Conservation (phyloP, 1,284 basidiomycete genomes). For the Ceratobasidium sp. region DNA sequence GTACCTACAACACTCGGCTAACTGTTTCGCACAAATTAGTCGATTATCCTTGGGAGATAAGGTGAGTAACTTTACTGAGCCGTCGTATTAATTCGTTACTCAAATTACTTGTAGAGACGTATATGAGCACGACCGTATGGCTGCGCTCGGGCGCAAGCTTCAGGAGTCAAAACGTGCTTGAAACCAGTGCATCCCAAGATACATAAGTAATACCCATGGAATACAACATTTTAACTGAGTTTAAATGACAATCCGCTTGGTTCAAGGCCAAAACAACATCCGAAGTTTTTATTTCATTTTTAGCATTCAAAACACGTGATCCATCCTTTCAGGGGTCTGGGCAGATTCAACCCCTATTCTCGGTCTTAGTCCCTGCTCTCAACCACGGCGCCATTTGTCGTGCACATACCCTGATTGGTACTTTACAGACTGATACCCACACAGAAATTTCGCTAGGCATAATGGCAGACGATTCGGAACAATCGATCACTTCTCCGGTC, state of each 20-base stretch:
- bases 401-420: constrained; percentile 16
- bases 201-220: constrained; percentile 7
- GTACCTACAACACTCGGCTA: constrained; percentile 41
- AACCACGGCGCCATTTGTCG: constrained; percentile 5
- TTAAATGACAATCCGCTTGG: too few relatives aligned
- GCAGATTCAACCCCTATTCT: constrained; percentile 4
- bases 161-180: constrained; percentile 49
- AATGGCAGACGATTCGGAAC: constrained; percentile 28
- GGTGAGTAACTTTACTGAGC: constrained; percentile 55
- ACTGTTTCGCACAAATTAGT: constrained; percentile 56
- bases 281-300: too few relatives aligned
- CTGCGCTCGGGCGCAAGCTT: constrained; percentile 50
- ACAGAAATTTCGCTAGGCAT: not conserved
- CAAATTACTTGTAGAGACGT: constrained; percentile 63
- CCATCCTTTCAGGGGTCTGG: not conserved
- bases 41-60: constrained; percentile 84
- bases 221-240: not conserved
- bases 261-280: too few relatives aligned
- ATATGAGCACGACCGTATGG: constrained; percentile 74
- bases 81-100: constrained; percentile 38
- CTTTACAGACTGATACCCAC: constrained; percentile 10
- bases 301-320: constrained; percentile 28
- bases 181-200: not conserved
- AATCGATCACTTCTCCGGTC: constrained; percentile 18
- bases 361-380: not conserved